These are phyloP conservation scores for Simmondsia chinensis DNA, from an alignment of 148 eudicot genomes.

Conservation along the genomic window DNA sequence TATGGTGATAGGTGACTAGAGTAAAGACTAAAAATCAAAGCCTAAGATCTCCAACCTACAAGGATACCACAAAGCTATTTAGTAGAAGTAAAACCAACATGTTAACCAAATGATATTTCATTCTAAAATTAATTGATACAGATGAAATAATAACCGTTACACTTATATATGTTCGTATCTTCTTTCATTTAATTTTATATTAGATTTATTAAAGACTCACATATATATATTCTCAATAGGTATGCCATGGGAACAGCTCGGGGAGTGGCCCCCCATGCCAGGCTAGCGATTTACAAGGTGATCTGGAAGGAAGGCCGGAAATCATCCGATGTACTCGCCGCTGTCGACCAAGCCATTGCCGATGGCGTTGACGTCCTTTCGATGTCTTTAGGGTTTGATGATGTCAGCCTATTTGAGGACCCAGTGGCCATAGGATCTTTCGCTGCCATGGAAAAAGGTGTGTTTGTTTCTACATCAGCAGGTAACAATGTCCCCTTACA, in stretches of 20 bases:
- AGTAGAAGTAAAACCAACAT: no score
- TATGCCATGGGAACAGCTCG: slow-evolving; percentile 4
- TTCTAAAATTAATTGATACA: no score
- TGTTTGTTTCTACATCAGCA: neutral
- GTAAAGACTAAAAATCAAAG: no score
- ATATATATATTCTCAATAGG: no score
- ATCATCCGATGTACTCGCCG: neutral
- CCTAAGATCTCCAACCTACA: no score
- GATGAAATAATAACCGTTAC: no score
- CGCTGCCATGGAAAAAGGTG: slow-evolving; percentile 6
- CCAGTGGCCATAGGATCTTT: slow-evolving; percentile 1
- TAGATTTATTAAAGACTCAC: no score
- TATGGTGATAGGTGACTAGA: no score
- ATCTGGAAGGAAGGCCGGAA: neutral
- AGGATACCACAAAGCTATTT: no score
- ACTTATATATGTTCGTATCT: no score
- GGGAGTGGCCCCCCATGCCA: slow-evolving; percentile 3
- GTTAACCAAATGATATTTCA: no score
- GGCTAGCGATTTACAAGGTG: slow-evolving; percentile 4
- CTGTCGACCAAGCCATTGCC: slow-evolving; percentile 7
- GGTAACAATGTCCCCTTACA: neutral
- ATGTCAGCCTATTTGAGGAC: neutral
- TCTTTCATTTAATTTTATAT: no score
- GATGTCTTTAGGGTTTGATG: neutral
- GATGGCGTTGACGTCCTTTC: slow-evolving; percentile 7